phyloP scores from a whole-genome alignment of 106 monocot species.

The Acorus gramineus region DNA sequence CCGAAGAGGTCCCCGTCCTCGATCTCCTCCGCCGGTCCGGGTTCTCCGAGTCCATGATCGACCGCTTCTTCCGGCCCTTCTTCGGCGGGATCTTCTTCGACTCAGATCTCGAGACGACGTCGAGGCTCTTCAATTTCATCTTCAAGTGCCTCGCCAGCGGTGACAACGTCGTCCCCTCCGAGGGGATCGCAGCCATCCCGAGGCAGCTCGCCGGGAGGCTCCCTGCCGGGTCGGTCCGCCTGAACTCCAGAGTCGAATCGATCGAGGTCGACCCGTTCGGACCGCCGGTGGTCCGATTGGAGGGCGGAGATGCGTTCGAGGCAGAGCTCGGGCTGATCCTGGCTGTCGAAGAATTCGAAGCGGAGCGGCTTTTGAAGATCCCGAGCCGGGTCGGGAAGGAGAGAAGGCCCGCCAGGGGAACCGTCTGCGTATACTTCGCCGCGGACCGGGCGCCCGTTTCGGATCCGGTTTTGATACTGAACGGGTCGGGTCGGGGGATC shows the following conservation, averaged over 20 bases:
- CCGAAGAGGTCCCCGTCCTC: constrained; percentile 34
- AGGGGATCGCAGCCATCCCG: constrained; percentile 66
- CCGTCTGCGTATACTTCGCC: constrained; percentile 73
- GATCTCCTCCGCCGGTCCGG: constrained; percentile 28
- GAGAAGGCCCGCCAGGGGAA: constrained; percentile 24
- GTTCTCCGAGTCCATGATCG: constrained; percentile 54
- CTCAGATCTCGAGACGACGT: constrained; percentile 53
- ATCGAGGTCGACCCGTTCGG: constrained; percentile 6
- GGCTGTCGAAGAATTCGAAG: constrained; percentile 78
- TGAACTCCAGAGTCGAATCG: constrained; percentile 27
- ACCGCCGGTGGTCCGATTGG: constrained; percentile 17
- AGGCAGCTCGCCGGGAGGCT: constrained; percentile 49
- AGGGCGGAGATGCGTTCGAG: constrained; percentile 27
- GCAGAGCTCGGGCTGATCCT: constrained; percentile 56
- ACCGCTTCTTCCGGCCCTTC: constrained; percentile 87
- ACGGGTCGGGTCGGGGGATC: constrained; percentile 72
- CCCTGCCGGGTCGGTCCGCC: constrained; percentile 29
- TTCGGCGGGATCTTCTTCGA: constrained; percentile 96
- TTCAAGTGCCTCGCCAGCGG: constrained; percentile 82
- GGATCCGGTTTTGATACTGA: constrained; percentile 80
- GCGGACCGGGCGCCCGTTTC: constrained; percentile 45
- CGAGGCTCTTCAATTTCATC: constrained; percentile 79
- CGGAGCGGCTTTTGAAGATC: constrained; percentile 32
- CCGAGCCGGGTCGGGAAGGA: background rate
- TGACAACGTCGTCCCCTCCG: constrained; percentile 69